These are phyloP conservation scores for Calocybe gambosa DNA, from an alignment of 1,284 basidiomycete species.

Conservation along the genomic window DNA sequence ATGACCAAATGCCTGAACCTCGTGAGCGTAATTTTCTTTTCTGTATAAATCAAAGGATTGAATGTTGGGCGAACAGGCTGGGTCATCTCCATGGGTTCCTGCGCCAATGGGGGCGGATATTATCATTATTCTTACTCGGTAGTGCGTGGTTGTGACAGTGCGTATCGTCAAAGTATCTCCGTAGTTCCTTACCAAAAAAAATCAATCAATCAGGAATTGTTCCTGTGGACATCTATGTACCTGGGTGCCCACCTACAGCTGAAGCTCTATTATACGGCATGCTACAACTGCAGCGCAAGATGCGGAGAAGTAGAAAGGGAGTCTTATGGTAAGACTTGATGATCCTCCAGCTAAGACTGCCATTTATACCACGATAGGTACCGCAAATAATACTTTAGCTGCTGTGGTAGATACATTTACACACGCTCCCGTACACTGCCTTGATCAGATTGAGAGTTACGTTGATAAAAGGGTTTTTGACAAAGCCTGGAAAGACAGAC, in stretches of 20 bases:
- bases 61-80: conserved; percentile 50
- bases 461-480: not conserved
- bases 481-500: not conserved
- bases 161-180: conserved; percentile 23
- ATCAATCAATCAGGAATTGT: conserved; percentile 66
- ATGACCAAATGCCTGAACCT: conserved; percentile 96
- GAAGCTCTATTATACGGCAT: conserved; percentile 93
- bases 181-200: not conserved
- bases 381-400: conserved; percentile 35
- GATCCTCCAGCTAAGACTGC: conserved; percentile 1
- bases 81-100: conserved; percentile 99
- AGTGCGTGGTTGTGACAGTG: conserved; percentile 97
- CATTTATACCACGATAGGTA: conserved; percentile 34
- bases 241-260: conserved; percentile 90
- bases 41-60: not conserved
- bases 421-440: not conserved
- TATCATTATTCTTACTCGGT: conserved; percentile 99
- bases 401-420: not conserved
- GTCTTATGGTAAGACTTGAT: conserved; percentile 76
- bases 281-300: conserved; percentile 97
- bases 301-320: conserved; percentile 85
- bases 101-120: conserved; percentile 98
- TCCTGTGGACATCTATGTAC: conserved; percentile 96
- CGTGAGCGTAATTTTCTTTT: conserved; percentile 35
- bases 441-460: not conserved